phyloP scores from a whole-genome alignment of 441 rosid genomes.

The Mallotus repandus region DNA sequence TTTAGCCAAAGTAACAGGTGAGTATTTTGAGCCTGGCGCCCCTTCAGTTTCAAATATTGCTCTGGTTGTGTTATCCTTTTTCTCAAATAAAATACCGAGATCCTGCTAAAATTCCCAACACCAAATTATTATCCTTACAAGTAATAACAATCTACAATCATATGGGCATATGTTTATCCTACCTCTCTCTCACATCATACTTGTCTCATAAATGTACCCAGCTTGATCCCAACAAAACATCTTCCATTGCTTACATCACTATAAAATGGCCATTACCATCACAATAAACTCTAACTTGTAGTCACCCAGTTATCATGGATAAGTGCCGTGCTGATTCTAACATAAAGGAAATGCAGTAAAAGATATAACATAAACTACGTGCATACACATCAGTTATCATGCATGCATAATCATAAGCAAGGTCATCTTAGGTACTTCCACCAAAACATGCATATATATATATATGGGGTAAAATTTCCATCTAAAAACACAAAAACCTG shows the following conservation, averaged over 20 bases:
- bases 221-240: neutral
- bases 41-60: neutral
- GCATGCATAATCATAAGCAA: conserved; percentile 9
- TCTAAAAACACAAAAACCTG: conserved; percentile 7
- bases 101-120: neutral
- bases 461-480: neutral
- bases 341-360: neutral
- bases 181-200: neutral
- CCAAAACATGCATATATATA: neutral
- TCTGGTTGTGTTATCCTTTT: neutral
- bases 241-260: neutral
- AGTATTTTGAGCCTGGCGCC: neutral
- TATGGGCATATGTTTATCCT: neutral
- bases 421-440: conserved; percentile 3
- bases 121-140: neutral
- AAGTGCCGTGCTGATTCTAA: too few relatives aligned
- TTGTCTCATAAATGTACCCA: neutral
- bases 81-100: neutral
- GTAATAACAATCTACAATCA: neutral
- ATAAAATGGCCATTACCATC: neutral
- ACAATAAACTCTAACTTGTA: neutral
- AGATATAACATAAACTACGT: neutral
- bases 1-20: neutral
- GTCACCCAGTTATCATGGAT: neutral
- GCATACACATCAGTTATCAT: neutral